Percentiles rank a stretch among this genome's conserved stretches.
Conservation (phyloP, 139 green algal species). For the Chlorella sorokiniana region DNA sequence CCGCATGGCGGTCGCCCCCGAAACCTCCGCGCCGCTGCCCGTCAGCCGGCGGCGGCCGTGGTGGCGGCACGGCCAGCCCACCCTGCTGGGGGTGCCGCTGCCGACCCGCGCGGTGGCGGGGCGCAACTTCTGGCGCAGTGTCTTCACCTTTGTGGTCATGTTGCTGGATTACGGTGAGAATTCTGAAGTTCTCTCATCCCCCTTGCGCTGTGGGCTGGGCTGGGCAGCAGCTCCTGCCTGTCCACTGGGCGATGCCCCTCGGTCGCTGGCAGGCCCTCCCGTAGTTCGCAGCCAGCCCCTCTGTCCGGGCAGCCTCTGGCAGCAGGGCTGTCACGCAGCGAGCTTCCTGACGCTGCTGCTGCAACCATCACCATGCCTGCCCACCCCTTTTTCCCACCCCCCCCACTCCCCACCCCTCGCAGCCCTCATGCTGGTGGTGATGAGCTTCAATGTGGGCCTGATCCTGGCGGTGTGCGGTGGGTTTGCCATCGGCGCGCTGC, state of each 20-base stretch:
- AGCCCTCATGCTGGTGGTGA: conserved; percentile 58
- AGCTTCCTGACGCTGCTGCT: too few species aligned
- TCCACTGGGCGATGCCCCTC: too few species aligned
- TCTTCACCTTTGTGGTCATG: conserved; percentile 44
- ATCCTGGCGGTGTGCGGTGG: conserved; percentile 50
- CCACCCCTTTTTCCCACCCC: too few species aligned
- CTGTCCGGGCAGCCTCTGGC: too few species aligned
- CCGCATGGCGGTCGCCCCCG: too few species aligned
- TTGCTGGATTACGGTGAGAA: conserved; percentile 44
- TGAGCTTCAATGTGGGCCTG: conserved; percentile 62
- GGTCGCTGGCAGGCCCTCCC: too few species aligned
- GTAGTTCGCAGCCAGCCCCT: too few species aligned
- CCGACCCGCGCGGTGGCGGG: background rate
- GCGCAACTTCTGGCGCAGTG: conserved; percentile 34
- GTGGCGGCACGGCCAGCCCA: conserved; percentile 1
- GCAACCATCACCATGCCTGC: too few species aligned
- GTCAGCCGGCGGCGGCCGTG: background rate
- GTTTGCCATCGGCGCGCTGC: conserved; percentile 47
- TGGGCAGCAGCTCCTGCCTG: too few species aligned
- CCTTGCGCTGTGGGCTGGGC: too few species aligned
- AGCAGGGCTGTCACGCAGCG: too few species aligned
- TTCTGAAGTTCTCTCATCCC: too few species aligned
- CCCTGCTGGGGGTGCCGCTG: background rate
- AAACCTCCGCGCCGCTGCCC: background rate
- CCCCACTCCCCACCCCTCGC: background rate